Evolutionary conservation across 2,329 filamentous ascomycete genomes (phyloP), one percentile per base, ranked within the genome.

Genomic region (Cryphonectria nitschkei): DNA sequence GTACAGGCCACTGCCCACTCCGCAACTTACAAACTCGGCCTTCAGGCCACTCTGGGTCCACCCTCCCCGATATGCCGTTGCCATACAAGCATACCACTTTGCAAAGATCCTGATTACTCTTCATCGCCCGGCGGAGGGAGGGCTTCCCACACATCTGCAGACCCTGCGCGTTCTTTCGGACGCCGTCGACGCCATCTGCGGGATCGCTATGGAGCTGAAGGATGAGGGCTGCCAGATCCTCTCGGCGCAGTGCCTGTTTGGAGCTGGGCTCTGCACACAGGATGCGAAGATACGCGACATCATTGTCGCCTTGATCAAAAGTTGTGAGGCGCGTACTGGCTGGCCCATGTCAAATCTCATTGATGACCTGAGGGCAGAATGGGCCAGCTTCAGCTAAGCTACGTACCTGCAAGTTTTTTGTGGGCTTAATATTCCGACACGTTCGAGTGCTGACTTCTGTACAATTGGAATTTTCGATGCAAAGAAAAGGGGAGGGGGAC

Each of bases 1-100:
- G 41, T 86, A 84, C 69, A 78, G 75, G 2, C 78, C 81, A 0
- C 75, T 86, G 7, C 82, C 84, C 0, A 77, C 78, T 0, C 72
- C 79, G 2, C 72, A 74, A 2, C 70, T 72, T 2, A 65, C 70
- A 0, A 70, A 75, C 3, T 77, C 78, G 50, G 73, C 80, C 0
- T 86, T 87, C 73, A 78, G 80, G n/a, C 81, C 84, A 1, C 77
- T 87, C 6, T 87, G 85, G 85, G 83, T 87, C 13, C 81, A 87
- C 72, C 85, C 85, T 2, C 80, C 84, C 4, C 78, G 81, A 3
- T 84, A 82, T 70, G 82, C 80, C 32, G 82, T 84, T 16, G 83
- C 69, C 26, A 76, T 88, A 7, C 87, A 88, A 73, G 82, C 84
- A 19, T 84, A 86, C 73, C 82, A 83, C 73, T 85, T 87, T 71